Conservation (phyloP, 108 stramenopile species). For the Epithemia pelagica region DNA sequence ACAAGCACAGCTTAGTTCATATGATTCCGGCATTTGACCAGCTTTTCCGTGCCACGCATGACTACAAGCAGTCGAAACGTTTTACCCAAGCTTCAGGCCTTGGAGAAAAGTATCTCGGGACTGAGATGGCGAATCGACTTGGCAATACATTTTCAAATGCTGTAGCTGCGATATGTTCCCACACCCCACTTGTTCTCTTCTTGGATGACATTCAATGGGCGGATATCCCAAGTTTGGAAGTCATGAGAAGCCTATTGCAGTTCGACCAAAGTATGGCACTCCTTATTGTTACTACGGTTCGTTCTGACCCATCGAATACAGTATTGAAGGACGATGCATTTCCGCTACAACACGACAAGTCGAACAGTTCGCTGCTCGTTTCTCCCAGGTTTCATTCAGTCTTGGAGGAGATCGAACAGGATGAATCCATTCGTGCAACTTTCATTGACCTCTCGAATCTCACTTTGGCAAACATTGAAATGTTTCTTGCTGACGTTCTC, state of each 20-base stretch:
- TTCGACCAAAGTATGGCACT: background rate
- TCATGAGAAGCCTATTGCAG: background rate
- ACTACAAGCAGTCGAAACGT: no score
- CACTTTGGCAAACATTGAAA: constrained; percentile 1
- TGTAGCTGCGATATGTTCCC: constrained; percentile 21
- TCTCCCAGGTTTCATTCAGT: no score
- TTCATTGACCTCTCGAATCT: background rate
- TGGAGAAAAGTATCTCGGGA: no score
- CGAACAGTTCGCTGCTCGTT: no score
- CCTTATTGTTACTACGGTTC: background rate
- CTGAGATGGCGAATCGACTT: constrained; percentile 20
- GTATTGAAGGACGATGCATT: no score
- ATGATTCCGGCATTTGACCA: constrained; percentile 20
- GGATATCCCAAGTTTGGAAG: constrained; percentile 8
- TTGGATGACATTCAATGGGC: constrained; percentile 31
- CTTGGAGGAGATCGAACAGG: no score
- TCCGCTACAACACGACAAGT: no score
- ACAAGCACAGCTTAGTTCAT: constrained; percentile 6
- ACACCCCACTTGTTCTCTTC: constrained; percentile 19
- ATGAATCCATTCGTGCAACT: background rate
- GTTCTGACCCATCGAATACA: no score
- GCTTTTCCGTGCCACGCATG: no score
- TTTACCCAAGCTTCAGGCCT: no score
- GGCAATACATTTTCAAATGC: constrained; percentile 19
- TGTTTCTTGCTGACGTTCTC: constrained; percentile 3